Base-by-base conservation (phyloP, 495 filamentous ascomycete genomes). In the Wilcoxina mikolae region DNA sequence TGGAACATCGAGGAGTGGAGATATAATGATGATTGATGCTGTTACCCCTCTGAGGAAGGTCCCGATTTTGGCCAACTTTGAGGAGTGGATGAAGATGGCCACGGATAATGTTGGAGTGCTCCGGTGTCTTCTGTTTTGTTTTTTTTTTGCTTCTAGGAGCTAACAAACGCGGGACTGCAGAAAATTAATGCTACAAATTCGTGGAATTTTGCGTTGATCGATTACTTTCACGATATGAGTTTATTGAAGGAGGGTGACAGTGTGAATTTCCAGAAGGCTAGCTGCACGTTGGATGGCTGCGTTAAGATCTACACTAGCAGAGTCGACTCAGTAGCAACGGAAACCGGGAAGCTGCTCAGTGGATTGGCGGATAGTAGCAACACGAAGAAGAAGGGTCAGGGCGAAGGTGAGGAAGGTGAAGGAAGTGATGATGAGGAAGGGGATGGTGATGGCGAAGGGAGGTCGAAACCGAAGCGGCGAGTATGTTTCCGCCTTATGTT, bases 51-150 rank as follows among this genome's bases (percentile, higher is more conserved):
- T 95, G 83, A 94, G 95, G 74, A 84, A 91, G 39, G 85, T 94
- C 28, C 93, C 91, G 0, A 84, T 99, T 53, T 67, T 96, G 50
- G 93, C 93, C 50, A 96, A 96, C 69, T 99, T 96, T 63, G 91
- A 99, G 68, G 93, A 99, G 65, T 96, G 91, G 91, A 96, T 99
- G 93, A 99, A 96, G 77, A 89, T 96, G 86, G 93, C 93, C 9
- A 96, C 90, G 22, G 91, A 99, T 72, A 99, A 99, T 63, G 64
- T 66, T 27, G 25, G 63, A 57, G 15, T 24, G 11, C 43, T 46
- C 22, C n/a, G n/a, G n/a, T n/a, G n/a, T n/a, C n/a, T n/a, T n/a
- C n/a, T n/a, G n/a, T 54, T 10, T 27, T 51, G 17, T 51, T 51
- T 51, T 27, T 17, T 54, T 18, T 33, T 31, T 5, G n/a, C 11